Conservation (phyloP, 331 rosid genomes). For the Quercus phellos region DNA sequence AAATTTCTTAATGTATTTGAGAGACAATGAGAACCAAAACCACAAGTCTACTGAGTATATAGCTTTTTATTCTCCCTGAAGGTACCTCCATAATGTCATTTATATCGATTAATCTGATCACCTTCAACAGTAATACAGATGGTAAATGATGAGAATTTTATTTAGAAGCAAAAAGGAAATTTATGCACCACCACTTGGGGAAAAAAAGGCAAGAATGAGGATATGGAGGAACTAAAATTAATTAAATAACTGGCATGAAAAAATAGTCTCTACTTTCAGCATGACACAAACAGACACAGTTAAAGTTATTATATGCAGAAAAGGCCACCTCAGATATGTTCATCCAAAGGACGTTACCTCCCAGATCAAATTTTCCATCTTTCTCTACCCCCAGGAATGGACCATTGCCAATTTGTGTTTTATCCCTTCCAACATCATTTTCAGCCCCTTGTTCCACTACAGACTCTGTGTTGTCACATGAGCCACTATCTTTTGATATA, state of each 20-base stretch:
- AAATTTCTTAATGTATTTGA: not conserved
- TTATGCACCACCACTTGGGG: not conserved
- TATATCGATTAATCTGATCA: not conserved
- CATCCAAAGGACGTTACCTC: slow-evolving; percentile 41
- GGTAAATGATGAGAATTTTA: not conserved
- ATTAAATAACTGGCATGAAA: not conserved
- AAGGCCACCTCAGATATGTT: not conserved
- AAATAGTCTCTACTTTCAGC: not conserved
- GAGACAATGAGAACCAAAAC: not conserved
- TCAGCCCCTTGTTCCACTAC: slow-evolving; percentile 47
- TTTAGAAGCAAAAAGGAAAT: not conserved
- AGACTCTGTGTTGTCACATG: slow-evolving; percentile 35
- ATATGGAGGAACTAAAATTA: not conserved
- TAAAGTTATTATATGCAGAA: not conserved
- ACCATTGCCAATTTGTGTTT: slow-evolving; percentile 18
- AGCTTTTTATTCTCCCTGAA: not conserved
- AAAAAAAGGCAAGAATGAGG: not conserved
- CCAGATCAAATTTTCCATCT: slow-evolving; percentile 21
- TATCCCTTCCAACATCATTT: slow-evolving; percentile 47
- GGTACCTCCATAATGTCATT: not conserved
- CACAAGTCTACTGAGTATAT: not conserved
- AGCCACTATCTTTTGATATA: slow-evolving; percentile 28
- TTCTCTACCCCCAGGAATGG: slow-evolving; percentile 29
- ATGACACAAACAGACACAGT: not conserved
- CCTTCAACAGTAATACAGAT: not conserved